A percentile compares a stretch with the other conserved stretches of the same genome.
Conservation (phyloP, 75 land plant species). For the Adiantum capillusveneris region DNA sequence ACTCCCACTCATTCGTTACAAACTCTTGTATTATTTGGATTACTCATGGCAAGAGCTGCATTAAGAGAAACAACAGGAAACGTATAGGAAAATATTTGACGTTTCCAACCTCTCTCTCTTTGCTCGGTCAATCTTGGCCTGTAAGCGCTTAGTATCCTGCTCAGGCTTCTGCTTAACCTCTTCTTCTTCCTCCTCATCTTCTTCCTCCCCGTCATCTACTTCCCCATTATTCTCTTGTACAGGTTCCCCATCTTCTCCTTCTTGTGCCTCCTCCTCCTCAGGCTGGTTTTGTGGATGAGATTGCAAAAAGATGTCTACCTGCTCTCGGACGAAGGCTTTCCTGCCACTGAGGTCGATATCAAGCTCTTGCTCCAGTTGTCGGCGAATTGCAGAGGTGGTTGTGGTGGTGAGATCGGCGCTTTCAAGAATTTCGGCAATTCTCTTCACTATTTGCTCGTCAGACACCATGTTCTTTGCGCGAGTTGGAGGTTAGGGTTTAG, state of each 20-base stretch:
- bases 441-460: constrained; percentile 21
- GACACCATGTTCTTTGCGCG: constrained; percentile 14
- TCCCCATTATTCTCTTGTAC: constrained; percentile 12
- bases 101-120: constrained; percentile 25
- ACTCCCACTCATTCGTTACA: no score
- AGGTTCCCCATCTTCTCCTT: constrained; percentile 20
- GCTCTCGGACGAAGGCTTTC: constrained; percentile 30
- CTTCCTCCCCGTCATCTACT: constrained; percentile 14
- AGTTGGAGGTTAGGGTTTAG: not conserved
- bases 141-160: constrained; percentile 15
- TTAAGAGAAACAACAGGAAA: no score
- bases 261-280: constrained; percentile 8
- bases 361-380: constrained; percentile 29
- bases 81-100: no score
- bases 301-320: constrained; percentile 23
- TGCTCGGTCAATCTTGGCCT: constrained; percentile 27
- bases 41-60: no score
- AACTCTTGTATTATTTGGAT: no score
- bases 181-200: constrained; percentile 9
- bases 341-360: constrained; percentile 22
- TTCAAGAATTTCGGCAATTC: constrained; percentile 13
- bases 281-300: constrained; percentile 11
- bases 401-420: constrained; percentile 23
- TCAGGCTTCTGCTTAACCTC: constrained; percentile 13
- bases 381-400: constrained; percentile 19